Evolutionary conservation across 352 stramenopile species (phyloP), one percentile per base, ranked within the genome.

Genomic region (Globisporangium emineosum): DNA sequence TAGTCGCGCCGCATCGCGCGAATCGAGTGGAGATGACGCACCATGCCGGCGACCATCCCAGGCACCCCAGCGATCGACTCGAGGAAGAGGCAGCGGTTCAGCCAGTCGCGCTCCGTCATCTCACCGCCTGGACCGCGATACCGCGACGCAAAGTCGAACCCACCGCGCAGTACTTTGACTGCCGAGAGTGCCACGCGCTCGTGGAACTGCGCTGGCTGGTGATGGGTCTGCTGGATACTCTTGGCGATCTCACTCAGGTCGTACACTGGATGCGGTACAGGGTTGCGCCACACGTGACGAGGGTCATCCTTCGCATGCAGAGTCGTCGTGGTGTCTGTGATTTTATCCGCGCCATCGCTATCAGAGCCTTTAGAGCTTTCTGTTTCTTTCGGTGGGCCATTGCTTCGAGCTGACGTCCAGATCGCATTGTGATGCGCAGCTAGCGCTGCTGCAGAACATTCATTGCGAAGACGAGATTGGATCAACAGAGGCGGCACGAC

Each of bases 1-100:
- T 94, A 87, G 73, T 97, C 91, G 12, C 83, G 75, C 27, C 77
- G 66, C 74, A 98, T 90, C 13, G 71, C 79, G 1, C 88, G 82
- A 0, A 97, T 65, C 29, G 85, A 95, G 1, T 73, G 77, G 57
- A 98, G 82, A 64, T 97, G 89, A 19, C 79, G 76, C 6, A 75
- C 57, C 70, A 87, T 87, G n/a, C 74, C 79, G 3, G 67, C 84
- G 19, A 93, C 84, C 73, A 96, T 91, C 19, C 83, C 86, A 0
- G 83, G 81, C 0, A 93, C 83, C 7, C 79, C 78, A 5, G 86
- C 84, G 6, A 94, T 66, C 0, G 86, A 89, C 66, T 94, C 88
- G 6, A 96, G 75, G 58, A 94, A 84, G 23, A 96, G 71, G 37
- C 76, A 74, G n/a, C 87, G 80, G 61, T 86, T 66, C 21, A 93